Base-by-base conservation (phyloP, 306 rosid species). In the Begonia fuchsioides region DNA sequence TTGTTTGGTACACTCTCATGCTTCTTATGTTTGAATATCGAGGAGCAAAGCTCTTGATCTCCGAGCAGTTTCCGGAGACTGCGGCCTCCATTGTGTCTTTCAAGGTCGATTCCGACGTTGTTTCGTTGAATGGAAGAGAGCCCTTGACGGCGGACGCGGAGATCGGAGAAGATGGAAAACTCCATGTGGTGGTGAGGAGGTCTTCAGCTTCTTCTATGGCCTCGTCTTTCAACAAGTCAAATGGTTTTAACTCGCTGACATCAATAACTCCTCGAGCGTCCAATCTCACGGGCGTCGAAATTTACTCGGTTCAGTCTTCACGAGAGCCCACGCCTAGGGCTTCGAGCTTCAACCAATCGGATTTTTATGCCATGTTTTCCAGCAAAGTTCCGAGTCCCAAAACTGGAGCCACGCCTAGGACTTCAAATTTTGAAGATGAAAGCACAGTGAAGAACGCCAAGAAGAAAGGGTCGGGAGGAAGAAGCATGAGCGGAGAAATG, bases 361-460 rank as follows among this genome's bases (percentile, higher is more conserved):
- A 86, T 51, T 76, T 86, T 26, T 81, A 71, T 41, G 86, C 93
- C 64, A 81, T 86, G 96, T 86, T 86, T 58, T 59, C 77, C 10
- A 86, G 96, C 57, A 86, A 86, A 44, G 96, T 80, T 6, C 76
- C 90, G 2, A 86, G 96, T 59, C 96, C 96, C 10, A 86, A 81
- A 53, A 93, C 76, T 20, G 85, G 83, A 0, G 66, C 68, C 60
- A 71, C 96, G 3, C 96, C 88, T 1, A 69, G 83, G 71, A 72
- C 80, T 14, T 81, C 83, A 0, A 86, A 78, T 56, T 76, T 76
- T 16, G 96, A 81, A 11, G 95, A 85, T 57, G 95, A 26, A 26
- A 26, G 8, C 35, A 26, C 35, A 2, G 35, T 26, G 35, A 26
- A 76, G 88, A 75, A 53, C 67, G 2, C 64, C 69, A 86, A 81